Percentiles rank a stretch among this genome's conserved stretches.
phyloP scores from a whole-genome alignment of 106 monocot species.

The Cymbidium sinense region DNA sequence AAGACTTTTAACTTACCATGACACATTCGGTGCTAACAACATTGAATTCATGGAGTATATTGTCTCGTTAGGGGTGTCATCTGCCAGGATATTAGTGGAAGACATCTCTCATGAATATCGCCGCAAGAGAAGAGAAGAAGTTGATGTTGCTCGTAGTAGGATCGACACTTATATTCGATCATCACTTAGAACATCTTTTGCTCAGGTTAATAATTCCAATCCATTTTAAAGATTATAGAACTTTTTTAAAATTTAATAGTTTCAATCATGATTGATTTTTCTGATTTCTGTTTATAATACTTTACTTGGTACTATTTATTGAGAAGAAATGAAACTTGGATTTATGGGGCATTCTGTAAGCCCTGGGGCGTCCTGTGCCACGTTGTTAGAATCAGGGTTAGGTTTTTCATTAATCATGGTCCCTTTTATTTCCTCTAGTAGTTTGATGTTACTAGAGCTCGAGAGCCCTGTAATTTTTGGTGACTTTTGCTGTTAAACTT shows the following conservation, averaged over 20 bases:
- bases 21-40: conserved; percentile 65
- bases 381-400: neutral
- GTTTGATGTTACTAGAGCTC: neutral
- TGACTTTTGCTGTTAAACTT: neutral
- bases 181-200: conserved; percentile 93
- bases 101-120: conserved; percentile 91
- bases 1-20: conserved; percentile 91
- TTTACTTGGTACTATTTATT: neutral
- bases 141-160: conserved; percentile 81
- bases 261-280: neutral
- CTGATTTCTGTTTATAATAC: neutral
- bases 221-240: neutral
- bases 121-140: conserved; percentile 65
- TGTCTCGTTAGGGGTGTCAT: conserved; percentile 74
- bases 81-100: conserved; percentile 84
- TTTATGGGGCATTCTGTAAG: too few species aligned
- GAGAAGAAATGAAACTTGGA: neutral
- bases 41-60: conserved; percentile 84
- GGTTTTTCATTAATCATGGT: neutral
- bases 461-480: neutral
- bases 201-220: conserved; percentile 53
- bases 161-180: conserved; percentile 91
- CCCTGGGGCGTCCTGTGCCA: neutral
- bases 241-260: neutral
- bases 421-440: neutral